Conservation (phyloP, 2,329 filamentous ascomycete genomes). For the Acrodontium crateriforme region DNA sequence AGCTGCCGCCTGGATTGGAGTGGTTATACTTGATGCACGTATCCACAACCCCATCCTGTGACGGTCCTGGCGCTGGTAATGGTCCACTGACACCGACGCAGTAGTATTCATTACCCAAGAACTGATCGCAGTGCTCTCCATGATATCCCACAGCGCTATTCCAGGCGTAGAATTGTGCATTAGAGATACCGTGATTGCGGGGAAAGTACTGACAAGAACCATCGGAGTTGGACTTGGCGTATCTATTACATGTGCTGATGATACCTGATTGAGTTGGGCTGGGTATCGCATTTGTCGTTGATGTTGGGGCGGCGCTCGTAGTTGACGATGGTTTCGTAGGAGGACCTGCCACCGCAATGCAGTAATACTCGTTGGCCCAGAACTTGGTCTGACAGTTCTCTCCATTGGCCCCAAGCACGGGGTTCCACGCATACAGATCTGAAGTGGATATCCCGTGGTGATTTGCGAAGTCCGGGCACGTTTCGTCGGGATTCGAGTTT, state of each 20-base stretch:
- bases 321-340: neutral
- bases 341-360: conserved; percentile 3
- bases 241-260: conserved; percentile 6
- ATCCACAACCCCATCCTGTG: no score
- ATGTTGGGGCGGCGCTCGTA: neutral
- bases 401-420: conserved; percentile 6
- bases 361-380: conserved; percentile 7
- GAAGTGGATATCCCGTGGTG: conserved; percentile 2
- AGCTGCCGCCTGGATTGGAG: neutral
- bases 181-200: conserved; percentile 2
- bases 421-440: conserved; percentile 6
- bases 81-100: no score
- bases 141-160: conserved; percentile 8
- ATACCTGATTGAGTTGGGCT: conserved; percentile 1
- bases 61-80: no score
- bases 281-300: neutral
- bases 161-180: conserved; percentile 7
- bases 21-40: no score
- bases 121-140: no score
- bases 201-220: conserved; percentile 7
- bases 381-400: conserved; percentile 7
- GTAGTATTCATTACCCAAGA: no score
- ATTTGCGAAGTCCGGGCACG: conserved; percentile 3
- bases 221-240: conserved; percentile 5
- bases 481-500: no score